Evolutionary conservation across 768 basidiomycete species (phyloP).

Genomic region (Termitomyces sp.): DNA sequence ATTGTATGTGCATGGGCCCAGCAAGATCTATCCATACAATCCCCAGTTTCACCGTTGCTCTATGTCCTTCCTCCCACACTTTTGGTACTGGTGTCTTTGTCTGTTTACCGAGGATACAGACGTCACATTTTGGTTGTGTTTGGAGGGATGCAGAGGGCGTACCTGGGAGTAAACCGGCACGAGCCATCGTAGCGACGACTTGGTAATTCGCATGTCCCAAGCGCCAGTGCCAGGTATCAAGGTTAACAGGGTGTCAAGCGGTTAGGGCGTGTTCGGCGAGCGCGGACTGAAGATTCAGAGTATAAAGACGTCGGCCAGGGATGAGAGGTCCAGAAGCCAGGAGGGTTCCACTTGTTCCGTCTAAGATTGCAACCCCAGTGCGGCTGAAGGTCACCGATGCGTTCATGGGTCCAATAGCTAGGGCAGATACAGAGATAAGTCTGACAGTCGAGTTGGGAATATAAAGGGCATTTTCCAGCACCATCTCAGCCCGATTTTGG

Average conservation of each 20-base stretch:
- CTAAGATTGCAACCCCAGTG: slow-evolving; percentile 15
- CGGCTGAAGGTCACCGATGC: neutral
- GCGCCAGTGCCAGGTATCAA: slow-evolving; percentile 24
- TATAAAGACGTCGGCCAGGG: too few relatives aligned
- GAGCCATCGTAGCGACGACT: slow-evolving; percentile 16
- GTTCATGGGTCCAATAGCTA: slow-evolving; percentile 12
- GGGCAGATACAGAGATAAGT: slow-evolving; percentile 19
- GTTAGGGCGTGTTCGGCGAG: too few relatives aligned
- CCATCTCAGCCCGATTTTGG: neutral
- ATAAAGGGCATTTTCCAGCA: neutral
- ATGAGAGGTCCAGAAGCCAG: too few relatives aligned
- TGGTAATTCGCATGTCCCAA: slow-evolving; percentile 26
- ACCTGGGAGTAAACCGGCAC: slow-evolving; percentile 2
- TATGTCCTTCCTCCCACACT: neutral
- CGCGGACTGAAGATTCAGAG: too few relatives aligned
- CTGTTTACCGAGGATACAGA: neutral
- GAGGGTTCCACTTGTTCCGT: neutral
- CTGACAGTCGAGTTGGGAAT: slow-evolving; percentile 19
- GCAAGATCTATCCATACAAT: slow-evolving; percentile 6
- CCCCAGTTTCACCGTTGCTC: neutral
- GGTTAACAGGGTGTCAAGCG: neutral
- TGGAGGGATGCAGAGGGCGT: neutral
- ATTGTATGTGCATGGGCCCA: neutral
- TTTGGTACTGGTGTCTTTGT: too few relatives aligned
- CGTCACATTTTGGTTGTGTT: neutral